These are phyloP conservation scores for Pholiota microspora DNA, from an alignment of 768 basidiomycete genomes.

Conservation along the genomic window DNA sequence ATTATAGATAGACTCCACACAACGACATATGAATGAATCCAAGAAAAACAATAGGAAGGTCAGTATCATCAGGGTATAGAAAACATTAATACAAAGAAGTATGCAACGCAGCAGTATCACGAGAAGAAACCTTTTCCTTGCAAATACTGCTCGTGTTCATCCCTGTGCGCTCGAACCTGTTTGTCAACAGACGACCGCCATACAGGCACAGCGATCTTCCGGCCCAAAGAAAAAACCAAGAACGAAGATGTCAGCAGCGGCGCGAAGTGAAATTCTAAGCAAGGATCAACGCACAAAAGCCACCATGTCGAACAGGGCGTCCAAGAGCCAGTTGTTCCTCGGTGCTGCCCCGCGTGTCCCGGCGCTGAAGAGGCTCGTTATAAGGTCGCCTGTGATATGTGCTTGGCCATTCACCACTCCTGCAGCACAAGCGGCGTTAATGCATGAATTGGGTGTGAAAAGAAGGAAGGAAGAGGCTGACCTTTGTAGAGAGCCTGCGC, in stretches of 20 bases:
- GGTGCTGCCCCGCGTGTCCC: constrained; percentile 65
- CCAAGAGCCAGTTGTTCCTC: constrained; percentile 56
- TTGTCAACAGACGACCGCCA: constrained; percentile 53
- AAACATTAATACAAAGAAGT: too few relatives aligned
- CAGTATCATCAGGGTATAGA: too few relatives aligned
- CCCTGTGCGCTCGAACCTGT: constrained; percentile 40
- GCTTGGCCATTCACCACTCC: constrained; percentile 69
- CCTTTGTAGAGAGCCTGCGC: constrained; percentile 61
- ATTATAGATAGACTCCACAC: too few relatives aligned
- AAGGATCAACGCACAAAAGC: constrained; percentile 38
- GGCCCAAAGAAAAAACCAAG: constrained; percentile 9
- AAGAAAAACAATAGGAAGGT: too few relatives aligned
- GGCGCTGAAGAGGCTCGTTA: constrained; percentile 65
- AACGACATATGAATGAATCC: too few relatives aligned
- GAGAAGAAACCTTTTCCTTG: constrained; percentile 41
- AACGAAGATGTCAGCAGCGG: constrained; percentile 1
- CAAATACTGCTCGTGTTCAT: constrained; percentile 48
- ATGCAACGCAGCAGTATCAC: too few relatives aligned
- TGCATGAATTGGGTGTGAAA: neutral
- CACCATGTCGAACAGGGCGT: constrained; percentile 44
- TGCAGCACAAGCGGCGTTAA: constrained; percentile 21
- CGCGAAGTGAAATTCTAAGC: constrained; percentile 7
- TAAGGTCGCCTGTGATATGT: constrained; percentile 75
- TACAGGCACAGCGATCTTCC: constrained; percentile 48
- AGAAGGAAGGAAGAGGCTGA: constrained; percentile 23